Evolutionary conservation across 2,329 filamentous ascomycete species (phyloP), one percentile per base, ranked within the genome.

Genomic region (Diaporthe australafricana): DNA sequence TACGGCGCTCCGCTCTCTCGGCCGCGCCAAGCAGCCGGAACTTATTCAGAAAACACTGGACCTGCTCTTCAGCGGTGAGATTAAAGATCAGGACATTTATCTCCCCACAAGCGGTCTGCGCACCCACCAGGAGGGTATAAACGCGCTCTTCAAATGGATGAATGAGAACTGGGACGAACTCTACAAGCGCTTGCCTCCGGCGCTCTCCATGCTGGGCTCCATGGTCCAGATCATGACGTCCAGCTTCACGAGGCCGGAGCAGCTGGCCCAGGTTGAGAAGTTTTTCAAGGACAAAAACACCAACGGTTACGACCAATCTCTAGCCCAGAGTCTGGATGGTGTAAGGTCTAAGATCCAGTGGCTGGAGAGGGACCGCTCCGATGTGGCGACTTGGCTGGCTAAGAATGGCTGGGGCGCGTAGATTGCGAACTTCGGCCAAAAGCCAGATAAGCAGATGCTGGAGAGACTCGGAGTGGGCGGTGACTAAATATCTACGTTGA

Each of bases 51-150:
- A 90, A 74, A 96, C 95, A 3, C 88, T 98, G 17, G 88, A 86
- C 38, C 86, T 98, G 74, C 88, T 95, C 40, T 87, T 95, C 71
- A 90, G 91, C 80, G 90, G 92, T 74, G 92, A 97, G 76, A 93
- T 98, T 83, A 97, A 97, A 86, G 94, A 93, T 75, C 96, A 98
- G 82, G 96, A 98, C 81, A 91, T 98, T 75, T 98, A 98, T 84
- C 91, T 98, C 80, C 95, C 96, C 1, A 89, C 96, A 48, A 89
- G 90, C 42, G 93, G 93, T 9, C 88, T 98, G 35, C 90, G 95
- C 72, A 89, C 89, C 68, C 94, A 97, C 79, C 85, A 90, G 9
- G 90, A 91, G 53, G 96, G 96, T 76, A 93, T 97, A 70, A 86
- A 93, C 71, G 93, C 93, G 9, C 88, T 98, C 71, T 98, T 93